Percentiles rank a stretch among this genome's conserved stretches.
These are phyloP conservation scores for Aureobasidium sp. DNA, from an alignment of 2,329 filamentous ascomycete genomes.

Conservation along the genomic window DNA sequence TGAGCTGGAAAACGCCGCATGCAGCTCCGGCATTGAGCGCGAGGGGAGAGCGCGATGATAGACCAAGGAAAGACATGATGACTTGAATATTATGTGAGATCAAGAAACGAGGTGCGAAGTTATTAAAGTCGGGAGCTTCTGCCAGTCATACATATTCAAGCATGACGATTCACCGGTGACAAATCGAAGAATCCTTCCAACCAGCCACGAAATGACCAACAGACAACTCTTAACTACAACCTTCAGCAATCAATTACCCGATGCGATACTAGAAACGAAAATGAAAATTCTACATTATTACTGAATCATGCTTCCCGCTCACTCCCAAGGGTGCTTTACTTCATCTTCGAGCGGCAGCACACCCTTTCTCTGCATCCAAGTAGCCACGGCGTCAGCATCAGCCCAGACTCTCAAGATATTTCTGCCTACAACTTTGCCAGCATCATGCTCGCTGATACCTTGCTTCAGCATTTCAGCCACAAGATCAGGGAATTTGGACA, in stretches of 20 bases:
- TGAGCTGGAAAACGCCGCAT: neutral
- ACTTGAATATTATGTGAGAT: neutral
- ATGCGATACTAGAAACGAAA: neutral
- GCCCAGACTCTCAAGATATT: slow-evolving; percentile 82
- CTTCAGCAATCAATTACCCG: neutral
- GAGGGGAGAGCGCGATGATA: neutral
- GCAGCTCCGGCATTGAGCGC: neutral
- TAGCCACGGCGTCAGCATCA: slow-evolving; percentile 66
- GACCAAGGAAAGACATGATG: neutral
- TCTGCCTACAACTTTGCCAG: slow-evolving; percentile 65
- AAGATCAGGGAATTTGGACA: slow-evolving; percentile 73
- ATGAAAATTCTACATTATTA: neutral
- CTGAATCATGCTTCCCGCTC: neutral
- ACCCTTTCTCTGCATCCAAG: slow-evolving; percentile 50
- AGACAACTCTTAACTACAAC: too few species aligned
- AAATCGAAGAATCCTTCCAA: neutral
- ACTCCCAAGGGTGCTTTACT: slow-evolving; percentile 19
- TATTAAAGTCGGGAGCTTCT: neutral
- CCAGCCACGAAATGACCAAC: neutral
- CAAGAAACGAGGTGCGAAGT: neutral
- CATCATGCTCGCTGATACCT: slow-evolving; percentile 68
- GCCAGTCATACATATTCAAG: neutral
- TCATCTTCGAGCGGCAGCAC: slow-evolving; percentile 40
- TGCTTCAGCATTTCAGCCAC: slow-evolving; percentile 66
- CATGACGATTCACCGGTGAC: neutral